phyloP scores from a whole-genome alignment of 805 yeast genomes.

The Saturnispora hagleri region DNA sequence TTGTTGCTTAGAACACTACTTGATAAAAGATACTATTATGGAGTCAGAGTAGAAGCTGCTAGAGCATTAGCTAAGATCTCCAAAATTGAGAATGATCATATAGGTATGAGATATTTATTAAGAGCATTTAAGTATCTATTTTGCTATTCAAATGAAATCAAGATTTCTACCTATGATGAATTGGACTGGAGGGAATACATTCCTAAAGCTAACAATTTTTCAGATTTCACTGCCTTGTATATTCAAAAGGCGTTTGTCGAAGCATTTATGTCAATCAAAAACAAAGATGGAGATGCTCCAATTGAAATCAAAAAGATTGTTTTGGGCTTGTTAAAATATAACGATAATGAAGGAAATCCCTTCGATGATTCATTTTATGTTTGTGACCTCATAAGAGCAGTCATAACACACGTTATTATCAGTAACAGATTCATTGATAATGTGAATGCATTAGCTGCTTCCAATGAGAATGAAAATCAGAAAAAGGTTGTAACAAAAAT shows the following conservation, averaged over 20 bases:
- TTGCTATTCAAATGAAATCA: slow-evolving; percentile 51
- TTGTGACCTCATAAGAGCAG: slow-evolving; percentile 44
- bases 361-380: slow-evolving; percentile 69
- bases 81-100: slow-evolving; percentile 46
- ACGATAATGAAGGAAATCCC: slow-evolving; percentile 74
- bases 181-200: slow-evolving; percentile 34
- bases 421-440: slow-evolving; percentile 19
- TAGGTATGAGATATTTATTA: slow-evolving; percentile 66
- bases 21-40: slow-evolving; percentile 82
- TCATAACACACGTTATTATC: slow-evolving; percentile 31
- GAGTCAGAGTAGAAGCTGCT: slow-evolving; percentile 84
- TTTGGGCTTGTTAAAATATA: slow-evolving; percentile 65
- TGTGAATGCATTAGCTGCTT: slow-evolving; percentile 18
- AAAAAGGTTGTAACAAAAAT: slow-evolving; percentile 3
- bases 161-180: slow-evolving; percentile 17
- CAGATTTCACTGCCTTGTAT: slow-evolving; percentile 57
- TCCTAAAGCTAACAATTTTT: slow-evolving; percentile 77
- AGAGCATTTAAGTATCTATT: slow-evolving; percentile 59
- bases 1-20: slow-evolving; percentile 68
- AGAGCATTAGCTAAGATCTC: slow-evolving; percentile 64
- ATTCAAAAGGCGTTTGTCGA: slow-evolving; percentile 60
- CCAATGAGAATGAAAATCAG: background rate
- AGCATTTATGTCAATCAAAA: slow-evolving; percentile 51
- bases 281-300: slow-evolving; percentile 52
- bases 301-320: slow-evolving; percentile 50